phyloP scores from a whole-genome alignment of 768 basidiomycete species.

The Galerina marginata region DNA sequence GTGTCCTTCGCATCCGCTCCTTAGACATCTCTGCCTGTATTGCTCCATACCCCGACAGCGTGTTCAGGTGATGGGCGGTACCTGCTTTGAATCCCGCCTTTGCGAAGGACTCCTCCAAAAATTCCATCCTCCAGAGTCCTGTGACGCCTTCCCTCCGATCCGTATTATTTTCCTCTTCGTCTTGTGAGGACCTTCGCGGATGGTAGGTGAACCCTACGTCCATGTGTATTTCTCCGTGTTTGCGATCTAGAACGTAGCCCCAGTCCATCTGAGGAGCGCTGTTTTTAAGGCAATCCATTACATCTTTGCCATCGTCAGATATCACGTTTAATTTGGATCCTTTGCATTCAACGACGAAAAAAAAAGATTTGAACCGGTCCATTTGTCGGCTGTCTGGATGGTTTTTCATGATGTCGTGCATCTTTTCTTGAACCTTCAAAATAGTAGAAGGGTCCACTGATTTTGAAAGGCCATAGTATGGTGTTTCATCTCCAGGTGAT shows the following conservation, averaged over 20 bases:
- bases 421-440: neutral
- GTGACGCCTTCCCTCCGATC: neutral
- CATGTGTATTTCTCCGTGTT: conserved; percentile 4
- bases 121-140: neutral
- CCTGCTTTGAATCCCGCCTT: neutral
- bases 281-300: neutral
- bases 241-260: conserved; percentile 5
- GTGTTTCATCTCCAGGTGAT: neutral
- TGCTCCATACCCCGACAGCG: neutral
- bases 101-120: neutral
- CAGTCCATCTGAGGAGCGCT: conserved; percentile 2
- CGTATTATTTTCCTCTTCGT: neutral
- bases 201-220: conserved; percentile 6
- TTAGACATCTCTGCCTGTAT: neutral
- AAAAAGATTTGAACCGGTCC: conserved; percentile 9
- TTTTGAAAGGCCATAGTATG: neutral
- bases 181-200: neutral
- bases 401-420: neutral
- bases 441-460: neutral
- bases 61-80: neutral
- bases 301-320: neutral
- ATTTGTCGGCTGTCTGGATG: neutral
- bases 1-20: neutral
- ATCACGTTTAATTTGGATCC: conserved; percentile 8
- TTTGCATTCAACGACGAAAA: conserved; percentile 9